Base-by-base conservation (phyloP, 192 early-diverging fungal species). In the Coemansia sp. region DNA sequence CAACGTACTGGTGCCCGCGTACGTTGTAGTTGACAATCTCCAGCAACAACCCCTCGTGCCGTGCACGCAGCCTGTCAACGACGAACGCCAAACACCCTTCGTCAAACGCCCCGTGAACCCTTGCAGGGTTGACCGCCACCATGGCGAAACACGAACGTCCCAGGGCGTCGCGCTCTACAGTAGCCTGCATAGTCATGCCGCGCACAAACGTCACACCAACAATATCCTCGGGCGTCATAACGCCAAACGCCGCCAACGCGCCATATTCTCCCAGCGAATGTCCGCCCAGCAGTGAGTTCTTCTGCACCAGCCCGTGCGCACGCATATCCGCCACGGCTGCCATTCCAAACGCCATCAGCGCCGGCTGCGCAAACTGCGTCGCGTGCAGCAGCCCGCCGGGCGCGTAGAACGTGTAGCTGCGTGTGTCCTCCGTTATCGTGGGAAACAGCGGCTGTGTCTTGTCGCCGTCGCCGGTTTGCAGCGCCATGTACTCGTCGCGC, bases 11-110 rank as follows among this genome's bases (percentile, higher is more conserved):
- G 82, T 88, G 84, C 75, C 92, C 92, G 67, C 91, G 92, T 39
- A 98, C 93, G 80, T 98, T 98, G 86, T 86, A 94, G 80, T 98
- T 98, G 70, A 98, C 93, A 62, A 96, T 93, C 64, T 98, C 95
- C 57, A 95, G 67, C 24, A 98, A 77, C 45, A 78, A 67, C n/a
- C 85, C 84, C 27, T 80, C 69, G 62, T 83, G 78, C 73, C 89
- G 90, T 30, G 83, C 76, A 25, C 52, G 33, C 59, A 98, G 89
- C 18, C 80, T 72, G 18, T 81, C 83, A 15, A 98, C 89, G 10
- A 66, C 64, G 5, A 19, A 5, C 12, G 47, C 54, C 60, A 98
- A 83, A 1, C 82, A 85, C 60, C 78, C 73, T 69, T 96, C 91
- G 57, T 82, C 85, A 65, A 98, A 91, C 0, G 83, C 80, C 33